A percentile compares a stretch with the other conserved stretches of the same genome.
These are phyloP conservation scores for Dillenia turbinata DNA, from an alignment of 164 flowering plant species.

Conservation along the genomic window DNA sequence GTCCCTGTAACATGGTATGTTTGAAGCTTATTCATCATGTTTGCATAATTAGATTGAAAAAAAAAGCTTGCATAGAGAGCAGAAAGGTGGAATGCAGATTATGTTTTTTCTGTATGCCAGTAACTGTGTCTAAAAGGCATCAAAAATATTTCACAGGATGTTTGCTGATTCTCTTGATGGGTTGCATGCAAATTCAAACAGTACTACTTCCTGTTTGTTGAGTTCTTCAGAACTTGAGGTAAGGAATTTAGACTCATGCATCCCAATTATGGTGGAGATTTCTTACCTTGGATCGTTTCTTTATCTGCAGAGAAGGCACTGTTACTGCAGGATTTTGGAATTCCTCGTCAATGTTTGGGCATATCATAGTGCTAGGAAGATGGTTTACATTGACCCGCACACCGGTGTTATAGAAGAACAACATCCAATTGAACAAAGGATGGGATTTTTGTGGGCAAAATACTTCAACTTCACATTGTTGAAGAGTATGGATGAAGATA, in stretches of 20 bases:
- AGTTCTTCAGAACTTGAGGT: constrained; percentile 77
- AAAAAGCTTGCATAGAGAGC: too few relatives aligned
- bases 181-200: constrained; percentile 42
- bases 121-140: constrained; percentile 1
- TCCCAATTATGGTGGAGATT: neutral
- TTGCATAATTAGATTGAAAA: too few relatives aligned
- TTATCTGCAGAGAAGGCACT: constrained; percentile 59
- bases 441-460: constrained; percentile 72
- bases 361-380: constrained; percentile 82
- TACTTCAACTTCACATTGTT: constrained; percentile 71
- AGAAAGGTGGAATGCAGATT: too few relatives aligned
- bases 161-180: constrained; percentile 83
- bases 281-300: constrained; percentile 7
- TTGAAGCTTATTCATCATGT: too few relatives aligned
- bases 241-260: constrained; percentile 8
- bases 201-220: constrained; percentile 38
- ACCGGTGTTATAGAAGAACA: constrained; percentile 74
- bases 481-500: constrained; percentile 96
- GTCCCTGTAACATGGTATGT: too few relatives aligned
- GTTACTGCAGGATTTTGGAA: constrained; percentile 87
- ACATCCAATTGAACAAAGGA: constrained; percentile 69
- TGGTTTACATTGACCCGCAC: constrained; percentile 81
- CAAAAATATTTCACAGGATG: constrained; percentile 51
- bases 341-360: constrained; percentile 95
- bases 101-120: too few relatives aligned